Evolutionary conservation across 1,139 yeast species (phyloP).

Genomic region (Pichia sp.): DNA sequence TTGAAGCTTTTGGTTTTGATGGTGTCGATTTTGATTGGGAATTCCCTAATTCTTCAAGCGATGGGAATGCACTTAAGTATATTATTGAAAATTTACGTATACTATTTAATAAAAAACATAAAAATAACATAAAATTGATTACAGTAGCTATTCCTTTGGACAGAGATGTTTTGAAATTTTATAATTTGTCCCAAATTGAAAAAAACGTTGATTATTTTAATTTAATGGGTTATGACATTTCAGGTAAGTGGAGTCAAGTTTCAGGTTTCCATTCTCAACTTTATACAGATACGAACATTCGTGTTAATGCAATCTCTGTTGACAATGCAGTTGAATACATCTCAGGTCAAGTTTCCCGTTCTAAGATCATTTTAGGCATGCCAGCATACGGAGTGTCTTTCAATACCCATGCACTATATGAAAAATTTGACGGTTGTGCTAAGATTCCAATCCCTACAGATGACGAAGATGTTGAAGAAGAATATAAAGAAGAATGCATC

Average conservation of each 20-base stretch:
- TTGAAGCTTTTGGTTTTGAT: conserved; percentile 62
- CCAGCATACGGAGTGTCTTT: conserved; percentile 83
- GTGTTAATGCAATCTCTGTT: conserved; percentile 34
- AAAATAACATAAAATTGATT: conserved; percentile 33
- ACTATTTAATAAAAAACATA: conserved; percentile 32
- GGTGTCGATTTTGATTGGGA: conserved; percentile 97
- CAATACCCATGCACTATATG: conserved; percentile 36
- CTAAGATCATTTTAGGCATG: conserved; percentile 68
- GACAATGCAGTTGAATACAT: conserved; percentile 44
- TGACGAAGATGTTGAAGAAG: not conserved
- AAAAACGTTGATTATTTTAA: conserved; percentile 63
- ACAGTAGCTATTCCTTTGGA: conserved; percentile 78
- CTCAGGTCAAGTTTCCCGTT: conserved; percentile 31
- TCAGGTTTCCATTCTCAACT: conserved; percentile 71
- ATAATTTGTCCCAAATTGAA: conserved; percentile 50
- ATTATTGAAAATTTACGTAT: conserved; percentile 40
- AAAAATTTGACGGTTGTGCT: conserved; percentile 42
- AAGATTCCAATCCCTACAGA: conserved; percentile 27
- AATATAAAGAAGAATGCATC: conserved; percentile 17
- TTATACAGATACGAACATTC: conserved; percentile 26
- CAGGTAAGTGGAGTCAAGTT: conserved; percentile 66
- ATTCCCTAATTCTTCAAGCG: conserved; percentile 50
- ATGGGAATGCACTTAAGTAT: conserved; percentile 41
- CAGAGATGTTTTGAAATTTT: conserved; percentile 35
- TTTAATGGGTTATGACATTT: conserved; percentile 84